A percentile compares a stretch with the other conserved stretches of the same genome.
These are phyloP conservation scores for Saussurea involucrata DNA, from an alignment of 129 eudicot genomes.

Conservation along the genomic window DNA sequence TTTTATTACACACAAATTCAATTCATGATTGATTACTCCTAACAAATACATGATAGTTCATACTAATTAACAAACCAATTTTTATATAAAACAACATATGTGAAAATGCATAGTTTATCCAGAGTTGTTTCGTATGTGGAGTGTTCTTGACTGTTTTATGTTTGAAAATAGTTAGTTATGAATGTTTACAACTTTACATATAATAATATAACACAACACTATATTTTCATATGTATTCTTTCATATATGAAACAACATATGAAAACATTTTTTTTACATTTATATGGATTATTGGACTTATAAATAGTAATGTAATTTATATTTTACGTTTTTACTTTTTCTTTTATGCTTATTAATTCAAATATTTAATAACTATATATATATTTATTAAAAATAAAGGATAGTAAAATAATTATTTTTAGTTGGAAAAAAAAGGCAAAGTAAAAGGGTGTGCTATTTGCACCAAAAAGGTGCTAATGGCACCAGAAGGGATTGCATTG, in stretches of 20 bases:
- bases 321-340: not conserved
- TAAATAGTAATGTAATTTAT: no score
- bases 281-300: no score
- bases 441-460: not conserved
- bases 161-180: no score
- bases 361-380: not conserved
- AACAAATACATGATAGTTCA: not conserved
- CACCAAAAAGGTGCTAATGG: no score
- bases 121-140: not conserved
- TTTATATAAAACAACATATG: not conserved
- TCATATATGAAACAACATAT: not conserved
- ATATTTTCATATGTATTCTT: not conserved
- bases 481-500: no score
- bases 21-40: no score
- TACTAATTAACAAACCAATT: not conserved
- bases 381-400: not conserved
- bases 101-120: not conserved
- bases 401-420: not conserved
- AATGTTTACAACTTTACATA: not conserved
- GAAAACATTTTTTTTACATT: no score
- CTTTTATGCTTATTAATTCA: not conserved
- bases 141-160: no score
- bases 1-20: no score
- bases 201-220: not conserved
- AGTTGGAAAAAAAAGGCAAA: not conserved